Evolutionary conservation across 2,329 filamentous ascomycete genomes (phyloP).

Genomic region (Clarireedia hainanense): DNA sequence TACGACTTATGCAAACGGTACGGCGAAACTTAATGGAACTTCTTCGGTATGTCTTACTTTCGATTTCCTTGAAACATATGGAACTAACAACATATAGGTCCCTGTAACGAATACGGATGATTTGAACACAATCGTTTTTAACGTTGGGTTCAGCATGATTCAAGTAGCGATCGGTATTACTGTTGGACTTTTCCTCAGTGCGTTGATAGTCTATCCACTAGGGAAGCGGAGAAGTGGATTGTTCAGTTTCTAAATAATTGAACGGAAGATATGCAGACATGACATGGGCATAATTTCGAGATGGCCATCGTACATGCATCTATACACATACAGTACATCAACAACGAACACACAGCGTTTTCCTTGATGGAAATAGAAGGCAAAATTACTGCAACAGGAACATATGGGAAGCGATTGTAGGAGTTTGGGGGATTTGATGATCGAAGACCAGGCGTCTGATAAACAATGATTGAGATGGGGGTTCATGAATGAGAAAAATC

Average conservation of each 20-base stretch:
- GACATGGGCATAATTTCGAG: background rate
- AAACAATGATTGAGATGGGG: too few relatives aligned
- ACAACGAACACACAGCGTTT: too few relatives aligned
- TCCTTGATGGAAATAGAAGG: too few relatives aligned
- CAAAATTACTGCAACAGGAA: too few relatives aligned
- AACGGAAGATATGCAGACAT: background rate
- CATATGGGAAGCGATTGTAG: too few relatives aligned
- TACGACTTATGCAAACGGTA: conserved; percentile 24
- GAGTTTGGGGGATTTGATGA: too few relatives aligned
- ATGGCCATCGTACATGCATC: too few relatives aligned
- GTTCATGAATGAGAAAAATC: too few relatives aligned
- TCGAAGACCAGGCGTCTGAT: too few relatives aligned
- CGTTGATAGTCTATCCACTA: conserved; percentile 34
- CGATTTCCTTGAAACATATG: background rate
- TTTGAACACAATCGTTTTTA: conserved; percentile 32
- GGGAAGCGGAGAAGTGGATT: conserved; percentile 35
- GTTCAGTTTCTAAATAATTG: conserved; percentile 31
- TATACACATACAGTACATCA: too few relatives aligned
- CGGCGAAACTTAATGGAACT: conserved; percentile 22
- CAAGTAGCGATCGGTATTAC: conserved; percentile 37
- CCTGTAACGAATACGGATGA: conserved; percentile 16
- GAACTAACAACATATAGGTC: conserved; percentile 17
- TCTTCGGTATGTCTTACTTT: conserved; percentile 18
- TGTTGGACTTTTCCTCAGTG: conserved; percentile 34
- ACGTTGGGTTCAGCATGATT: conserved; percentile 34